Percentiles rank a stretch among this genome's conserved stretches.
These are phyloP conservation scores for Citrullus colocynthis DNA, from an alignment of 306 rosid genomes.

Conservation along the genomic window DNA sequence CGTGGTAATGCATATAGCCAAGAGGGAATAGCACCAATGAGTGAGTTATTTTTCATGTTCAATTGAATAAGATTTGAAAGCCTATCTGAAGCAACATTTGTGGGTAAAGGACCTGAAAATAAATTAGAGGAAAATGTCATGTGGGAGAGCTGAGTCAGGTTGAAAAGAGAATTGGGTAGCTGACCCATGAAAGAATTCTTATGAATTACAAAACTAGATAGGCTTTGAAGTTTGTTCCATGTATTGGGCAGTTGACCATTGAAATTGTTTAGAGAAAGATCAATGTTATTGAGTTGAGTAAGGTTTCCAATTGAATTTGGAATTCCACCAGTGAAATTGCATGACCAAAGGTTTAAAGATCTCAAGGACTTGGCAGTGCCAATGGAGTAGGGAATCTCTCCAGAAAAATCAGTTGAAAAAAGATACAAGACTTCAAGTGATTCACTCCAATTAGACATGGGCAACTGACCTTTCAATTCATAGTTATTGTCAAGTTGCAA, in stretches of 20 bases:
- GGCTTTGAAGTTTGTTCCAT: background rate
- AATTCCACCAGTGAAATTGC: background rate
- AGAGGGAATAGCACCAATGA: background rate
- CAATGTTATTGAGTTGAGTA: background rate
- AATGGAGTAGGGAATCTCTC: background rate
- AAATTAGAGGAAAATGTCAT: background rate
- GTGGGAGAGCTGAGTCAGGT: background rate
- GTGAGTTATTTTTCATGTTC: background rate
- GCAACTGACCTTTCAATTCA: background rate
- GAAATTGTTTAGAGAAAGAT: background rate
- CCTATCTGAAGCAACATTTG: background rate
- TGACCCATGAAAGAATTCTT: conserved; percentile 2
- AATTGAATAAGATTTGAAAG: background rate
- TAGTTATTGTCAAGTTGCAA: background rate
- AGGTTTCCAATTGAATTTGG: background rate
- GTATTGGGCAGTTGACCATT: conserved; percentile 8
- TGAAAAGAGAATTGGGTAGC: background rate
- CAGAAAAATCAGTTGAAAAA: background rate
- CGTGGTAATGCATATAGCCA: background rate
- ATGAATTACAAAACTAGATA: background rate
- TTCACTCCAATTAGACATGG: background rate
- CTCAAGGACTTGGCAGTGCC: background rate
- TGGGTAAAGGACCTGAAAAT: background rate
- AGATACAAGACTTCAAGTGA: background rate
- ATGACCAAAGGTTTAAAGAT: background rate